Conservation (phyloP, 305 asterid species). For the Stenogyne calaminthoides region DNA sequence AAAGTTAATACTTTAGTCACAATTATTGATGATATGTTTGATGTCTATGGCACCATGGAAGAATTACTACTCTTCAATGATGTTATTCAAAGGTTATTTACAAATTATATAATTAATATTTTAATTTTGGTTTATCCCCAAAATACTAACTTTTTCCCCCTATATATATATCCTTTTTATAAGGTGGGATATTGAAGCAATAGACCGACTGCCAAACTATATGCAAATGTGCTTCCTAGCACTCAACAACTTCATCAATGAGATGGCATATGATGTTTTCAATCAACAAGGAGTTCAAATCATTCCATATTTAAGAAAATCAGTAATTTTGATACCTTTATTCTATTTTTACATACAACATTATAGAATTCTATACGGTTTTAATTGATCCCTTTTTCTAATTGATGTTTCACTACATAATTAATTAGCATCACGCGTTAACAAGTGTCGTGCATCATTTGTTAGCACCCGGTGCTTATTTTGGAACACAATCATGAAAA, state of each 20-base stretch:
- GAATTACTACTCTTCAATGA: conserved; percentile 3
- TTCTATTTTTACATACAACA: not conserved
- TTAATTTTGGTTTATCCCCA: too few species aligned
- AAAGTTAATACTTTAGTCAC: not conserved
- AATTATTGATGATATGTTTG: conserved; percentile 26
- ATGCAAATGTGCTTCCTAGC: conserved; percentile 25
- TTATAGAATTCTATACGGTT: too few species aligned
- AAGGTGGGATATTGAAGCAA: conserved; percentile 30
- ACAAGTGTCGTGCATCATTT: not conserved
- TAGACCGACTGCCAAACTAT: conserved; percentile 21
- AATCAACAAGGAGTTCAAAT: conserved; percentile 25
- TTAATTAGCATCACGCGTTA: not conserved
- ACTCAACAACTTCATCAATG: conserved; percentile 24
- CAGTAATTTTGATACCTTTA: not conserved
- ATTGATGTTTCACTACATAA: not conserved
- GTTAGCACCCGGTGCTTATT: not conserved
- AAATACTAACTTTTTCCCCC: too few species aligned
- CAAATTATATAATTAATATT: too few species aligned
- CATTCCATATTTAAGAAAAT: conserved; percentile 23
- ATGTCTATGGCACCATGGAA: conserved; percentile 17
- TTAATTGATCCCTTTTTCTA: too few species aligned
- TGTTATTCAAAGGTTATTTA: conserved; percentile 23
- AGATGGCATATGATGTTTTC: conserved; percentile 28
- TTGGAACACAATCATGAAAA: not conserved
- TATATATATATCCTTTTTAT: too few species aligned